Evolutionary conservation across 108 stramenopile genomes (phyloP), one percentile per base, ranked within the genome.

Genomic region (Skeletonema menzelii): DNA sequence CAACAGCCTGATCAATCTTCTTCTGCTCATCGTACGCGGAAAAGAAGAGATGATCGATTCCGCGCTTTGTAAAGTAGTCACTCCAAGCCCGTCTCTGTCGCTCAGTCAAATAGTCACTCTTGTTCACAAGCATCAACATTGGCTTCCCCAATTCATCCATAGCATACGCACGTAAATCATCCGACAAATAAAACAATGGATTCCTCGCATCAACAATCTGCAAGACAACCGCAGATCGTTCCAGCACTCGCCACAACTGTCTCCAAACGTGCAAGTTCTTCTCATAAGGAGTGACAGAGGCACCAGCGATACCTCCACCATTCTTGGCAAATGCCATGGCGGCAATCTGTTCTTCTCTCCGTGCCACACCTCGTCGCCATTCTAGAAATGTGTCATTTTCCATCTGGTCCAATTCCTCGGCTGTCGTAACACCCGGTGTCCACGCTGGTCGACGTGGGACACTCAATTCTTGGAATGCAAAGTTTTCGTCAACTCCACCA

Each of bases 201-300:
- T 99, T 97, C 62, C 99, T 82, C 8, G 95, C 98, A 76, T 99
- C 99, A 10, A 99, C 98, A 59, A 99, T 88, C 70, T 98, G 98
- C 20, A 97, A 73, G 49, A 99, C 77, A 55, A 96, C 86, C 42
- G 95, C 86, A 38, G 91, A 94, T 66, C 97, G 84, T 73, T 99
- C 99, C 69, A 97, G 65, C 10, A 99, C 98, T 15, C 99, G 84
- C 99, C 99, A 99, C 8, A 99, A 84, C 83, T 99, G 99, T 15
- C 97, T 76, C 99, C 99, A 99, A 27, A 99, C 97, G 56, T 99
- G 94, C 8, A 99, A 44, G 82, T 99, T 99, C 88, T 98, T 98
- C 85, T 99, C 99, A 81, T 98, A 99, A 2, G 99, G 99, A 24
- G 98, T 99, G 4, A 91, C 93, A 57, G 87, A 78, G 11, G 84